Evolutionary conservation across 208 protist genomes (phyloP), one percentile per base, ranked within the genome.

Genomic region (Strigomonas culicis): DNA sequence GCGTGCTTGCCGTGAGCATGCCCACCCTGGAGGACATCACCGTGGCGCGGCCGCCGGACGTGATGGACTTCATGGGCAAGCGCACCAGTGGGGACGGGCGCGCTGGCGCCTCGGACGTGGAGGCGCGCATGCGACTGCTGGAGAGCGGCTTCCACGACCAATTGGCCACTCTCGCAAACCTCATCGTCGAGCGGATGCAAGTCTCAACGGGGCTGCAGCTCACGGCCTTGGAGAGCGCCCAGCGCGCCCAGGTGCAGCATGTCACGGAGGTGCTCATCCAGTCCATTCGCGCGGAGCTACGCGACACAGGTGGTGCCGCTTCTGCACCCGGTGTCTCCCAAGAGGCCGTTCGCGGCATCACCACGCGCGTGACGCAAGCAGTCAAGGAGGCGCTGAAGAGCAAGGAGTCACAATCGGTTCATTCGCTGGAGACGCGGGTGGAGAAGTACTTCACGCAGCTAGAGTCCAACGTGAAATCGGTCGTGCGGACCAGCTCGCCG

Each of bases 1-100:
- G 73, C 8, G 80, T 95, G 21, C 65, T 95, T 24, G 68, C 77
- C 2, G 58, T 94, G 57, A 47, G 72, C 19, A 84, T 83, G 77
- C 79, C 82, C 10, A 74, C 53, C 1, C 64, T 84, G 24, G 58
- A 70, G 0, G 62, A 61, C n/a, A 72, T 92, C 32, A 63, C 74
- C 25, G 85, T 94, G 24, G 56, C 74, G 50, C 49, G 43, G 19
- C 47, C 61, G 44, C 68, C 72, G 46, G 56, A 64, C 22, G 56
- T 52, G 39, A 59, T 65, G 55, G 43, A n/a, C 10, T 74, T 30
- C 56, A 62, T 47, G 19, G 43, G 39, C 2, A 56, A 36, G 28
- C 17, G 28, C 58, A 32, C 31, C 63, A 15, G 36, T 57, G 30
- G 15, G 24, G 7, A 13, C 31, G 3, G 19, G 22, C 0, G n/a